Evolutionary conservation across 371 early-diverging fungal species (phyloP), one percentile per base, ranked within the genome.

Genomic region (Lichtheimia ornata): DNA sequence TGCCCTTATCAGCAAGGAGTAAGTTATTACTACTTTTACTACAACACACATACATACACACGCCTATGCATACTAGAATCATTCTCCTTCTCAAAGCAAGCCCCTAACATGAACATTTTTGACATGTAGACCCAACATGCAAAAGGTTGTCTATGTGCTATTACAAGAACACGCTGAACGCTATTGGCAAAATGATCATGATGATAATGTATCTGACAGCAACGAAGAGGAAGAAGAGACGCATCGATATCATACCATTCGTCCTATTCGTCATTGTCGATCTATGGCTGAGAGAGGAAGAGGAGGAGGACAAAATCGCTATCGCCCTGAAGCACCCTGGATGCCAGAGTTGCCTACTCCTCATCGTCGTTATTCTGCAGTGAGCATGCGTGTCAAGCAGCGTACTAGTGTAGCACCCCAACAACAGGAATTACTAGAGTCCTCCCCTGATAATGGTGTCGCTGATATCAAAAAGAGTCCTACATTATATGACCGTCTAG

Each of bases 81-180:
- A 12, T 40, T 42, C 50, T 61, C 43, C 20, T 43, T 43, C 17
- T 25, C 35, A 35, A 35, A 35, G 7, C 28, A 22, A 22, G 35
- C 35, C 35, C 35, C 35, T 35, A 35, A 35, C 35, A 35, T 28
- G 28, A 28, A 28, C 20, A 41, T 7, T 20, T 45, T 49, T 18
- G 30, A 24, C 20, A 15, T 30, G 11, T 65, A 79, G 79, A 50
- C 74, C 73, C 25, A 81, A 77, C 54, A 81, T 81, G 81, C 81
- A 81, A 68, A 81, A 81, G 47, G 81, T 81, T 2, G 72, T 75
- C 3, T 81, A 81, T 62, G 81, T 77, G 13, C 63, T 81, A n/a
- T 65, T 81, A 18, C 74, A 77, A 44, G 76, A 72, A 49, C 81
- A 77, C 56, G 76, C 81, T 15, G 73, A 76, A 49, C 66, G 69